phyloP scores from a whole-genome alignment of 1,284 basidiomycete species.

The Salmacisia buchloeana region DNA sequence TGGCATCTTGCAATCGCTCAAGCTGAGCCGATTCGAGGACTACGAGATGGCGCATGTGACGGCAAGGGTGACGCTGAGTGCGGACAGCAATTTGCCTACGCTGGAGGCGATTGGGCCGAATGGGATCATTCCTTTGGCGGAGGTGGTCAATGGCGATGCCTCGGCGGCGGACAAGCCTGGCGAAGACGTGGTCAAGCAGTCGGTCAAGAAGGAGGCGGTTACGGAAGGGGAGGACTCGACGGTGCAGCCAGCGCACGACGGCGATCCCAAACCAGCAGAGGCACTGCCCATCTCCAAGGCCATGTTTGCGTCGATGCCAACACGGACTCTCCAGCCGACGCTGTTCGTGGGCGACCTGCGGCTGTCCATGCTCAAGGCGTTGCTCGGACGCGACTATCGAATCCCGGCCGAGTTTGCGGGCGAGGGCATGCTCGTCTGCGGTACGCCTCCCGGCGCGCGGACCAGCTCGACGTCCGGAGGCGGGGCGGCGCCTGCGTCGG shows the following conservation, averaged over 20 bases:
- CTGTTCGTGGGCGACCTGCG: constrained; percentile 49
- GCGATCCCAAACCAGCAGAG: neutral
- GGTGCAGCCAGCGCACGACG: neutral
- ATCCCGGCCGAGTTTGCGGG: constrained; percentile 49
- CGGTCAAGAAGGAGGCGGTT: neutral
- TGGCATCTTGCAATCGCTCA: constrained; percentile 68
- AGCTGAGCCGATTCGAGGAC: constrained; percentile 93
- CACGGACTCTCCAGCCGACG: constrained; percentile 19
- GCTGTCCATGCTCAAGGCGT: constrained; percentile 40
- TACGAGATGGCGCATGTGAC: constrained; percentile 89
- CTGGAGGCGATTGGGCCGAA: constrained; percentile 47
- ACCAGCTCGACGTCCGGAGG: neutral
- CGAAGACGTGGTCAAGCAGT: neutral
- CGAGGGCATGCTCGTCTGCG: constrained; percentile 47
- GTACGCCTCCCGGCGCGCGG: constrained; percentile 10
- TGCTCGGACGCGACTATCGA: constrained; percentile 19
- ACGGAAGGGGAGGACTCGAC: neutral
- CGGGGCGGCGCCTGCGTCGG: neutral
- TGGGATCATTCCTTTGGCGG: neutral
- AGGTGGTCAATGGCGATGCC: constrained; percentile 9
- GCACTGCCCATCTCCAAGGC: neutral
- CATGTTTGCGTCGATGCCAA: neutral
- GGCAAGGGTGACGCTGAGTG: constrained; percentile 72
- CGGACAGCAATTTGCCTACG: constrained; percentile 64
- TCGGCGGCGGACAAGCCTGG: constrained; percentile 8